These are phyloP conservation scores for Sphaerulina musiva DNA, from an alignment of 2,329 filamentous ascomycete species.

Conservation along the genomic window DNA sequence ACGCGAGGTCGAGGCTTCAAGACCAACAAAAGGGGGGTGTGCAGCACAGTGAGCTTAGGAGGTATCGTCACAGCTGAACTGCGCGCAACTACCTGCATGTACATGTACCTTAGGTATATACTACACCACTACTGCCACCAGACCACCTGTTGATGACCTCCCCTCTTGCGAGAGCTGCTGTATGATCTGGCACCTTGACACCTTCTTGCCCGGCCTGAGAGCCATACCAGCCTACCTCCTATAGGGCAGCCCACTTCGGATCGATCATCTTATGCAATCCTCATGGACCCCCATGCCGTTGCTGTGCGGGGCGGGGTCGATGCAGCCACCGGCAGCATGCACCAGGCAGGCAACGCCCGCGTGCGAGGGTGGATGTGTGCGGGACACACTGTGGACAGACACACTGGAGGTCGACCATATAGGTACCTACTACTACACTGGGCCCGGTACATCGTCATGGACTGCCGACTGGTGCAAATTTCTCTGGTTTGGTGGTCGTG, in stretches of 20 bases:
- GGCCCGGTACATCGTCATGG: neutral
- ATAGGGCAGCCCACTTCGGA: neutral
- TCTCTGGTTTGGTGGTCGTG: neutral
- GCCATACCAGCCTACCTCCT: too few species aligned
- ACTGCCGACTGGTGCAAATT: neutral
- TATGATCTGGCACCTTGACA: neutral
- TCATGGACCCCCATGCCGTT: neutral
- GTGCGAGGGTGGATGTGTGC: neutral
- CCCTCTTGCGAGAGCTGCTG: neutral
- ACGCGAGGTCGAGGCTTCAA: too few species aligned
- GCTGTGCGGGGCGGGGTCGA: slow-evolving; percentile 8
- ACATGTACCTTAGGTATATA: too few species aligned
- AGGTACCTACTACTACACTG: neutral
- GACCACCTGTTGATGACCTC: neutral
- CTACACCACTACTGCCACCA: too few species aligned
- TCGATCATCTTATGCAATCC: neutral
- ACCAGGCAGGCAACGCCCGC: neutral
- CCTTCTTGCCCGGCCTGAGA: neutral
- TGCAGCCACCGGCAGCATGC: slow-evolving; percentile 2
- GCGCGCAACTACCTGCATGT: too few species aligned
- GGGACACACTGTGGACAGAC: neutral
- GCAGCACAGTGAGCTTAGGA: too few species aligned
- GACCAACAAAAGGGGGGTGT: too few species aligned
- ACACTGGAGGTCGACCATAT: too few species aligned
- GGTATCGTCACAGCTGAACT: too few species aligned